Evolutionary conservation across 2,329 filamentous ascomycete species (phyloP).

Genomic region (Cordyceps militaris): DNA sequence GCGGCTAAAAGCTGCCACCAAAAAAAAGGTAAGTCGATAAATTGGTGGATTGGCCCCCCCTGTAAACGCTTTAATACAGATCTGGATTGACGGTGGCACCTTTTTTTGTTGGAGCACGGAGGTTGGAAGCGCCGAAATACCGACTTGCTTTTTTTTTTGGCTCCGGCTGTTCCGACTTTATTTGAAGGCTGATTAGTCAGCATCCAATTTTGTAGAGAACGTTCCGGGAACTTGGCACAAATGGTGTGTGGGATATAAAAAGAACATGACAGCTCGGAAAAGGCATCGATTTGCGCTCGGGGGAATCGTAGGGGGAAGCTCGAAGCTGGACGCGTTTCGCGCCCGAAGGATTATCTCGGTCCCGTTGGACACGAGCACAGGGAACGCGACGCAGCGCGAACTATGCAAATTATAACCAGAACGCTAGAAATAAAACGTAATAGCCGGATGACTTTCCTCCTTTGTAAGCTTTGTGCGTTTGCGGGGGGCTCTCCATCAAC

Average conservation of each 20-base stretch:
- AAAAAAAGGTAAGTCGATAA: neutral
- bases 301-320: neutral
- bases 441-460: neutral
- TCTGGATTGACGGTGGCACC: too few relatives aligned
- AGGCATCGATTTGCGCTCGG: neutral
- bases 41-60: too few relatives aligned
- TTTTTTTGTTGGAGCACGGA: constrained; percentile 2
- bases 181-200: neutral
- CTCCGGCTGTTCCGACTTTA: neutral
- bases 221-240: neutral
- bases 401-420: neutral
- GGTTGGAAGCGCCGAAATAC: constrained; percentile 7
- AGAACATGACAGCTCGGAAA: neutral
- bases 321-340: neutral
- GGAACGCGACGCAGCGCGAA: neutral
- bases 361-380: neutral
- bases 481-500: neutral
- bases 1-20: neutral
- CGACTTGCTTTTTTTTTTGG: neutral
- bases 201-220: neutral
- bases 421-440: neutral
- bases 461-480: neutral
- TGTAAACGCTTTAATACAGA: too few relatives aligned
- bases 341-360: neutral
- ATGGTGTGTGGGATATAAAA: neutral